Evolutionary conservation across 345 rosid species (phyloP).

Genomic region (rapeseed (Brassica napus)): Da-Ae NC_063435.1:25812501-25813000

Average conservation of each 20-base stretch:
- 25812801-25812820: neutral
- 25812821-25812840: neutral
- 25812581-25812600: neutral
- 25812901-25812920: constrained; percentile 49
- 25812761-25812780: neutral
- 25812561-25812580: neutral
- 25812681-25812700: too few species aligned
- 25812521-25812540: neutral
- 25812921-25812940: constrained; percentile 68
- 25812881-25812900: neutral
- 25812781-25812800: neutral
- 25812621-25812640: too few species aligned
- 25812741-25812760: too few species aligned
- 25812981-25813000: constrained; percentile 99
- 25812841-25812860: neutral
- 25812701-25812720: too few species aligned
- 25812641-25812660: too few species aligned
- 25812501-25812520: neutral
- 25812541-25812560: neutral
- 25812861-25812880: neutral
- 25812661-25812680: too few species aligned
- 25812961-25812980: constrained; percentile 99
- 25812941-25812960: constrained; percentile 79
- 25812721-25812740: too few species aligned
- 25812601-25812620: neutral